Conservation (phyloP, 306 rosid genomes). For the Lupinus albus region DNA sequence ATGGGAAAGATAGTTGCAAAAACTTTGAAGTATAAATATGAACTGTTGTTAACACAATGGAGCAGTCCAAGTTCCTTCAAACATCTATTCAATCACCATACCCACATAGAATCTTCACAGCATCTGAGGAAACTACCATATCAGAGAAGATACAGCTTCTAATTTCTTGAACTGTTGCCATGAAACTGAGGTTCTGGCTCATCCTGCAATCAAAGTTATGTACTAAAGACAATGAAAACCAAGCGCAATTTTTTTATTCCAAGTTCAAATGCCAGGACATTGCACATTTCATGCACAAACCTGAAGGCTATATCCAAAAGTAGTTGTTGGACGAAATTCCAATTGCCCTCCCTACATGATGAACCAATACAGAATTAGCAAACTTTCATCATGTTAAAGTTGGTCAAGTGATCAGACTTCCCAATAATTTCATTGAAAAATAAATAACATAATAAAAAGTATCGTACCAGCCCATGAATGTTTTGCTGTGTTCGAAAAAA, state of each 20-base stretch:
- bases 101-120: slow-evolving; percentile 2
- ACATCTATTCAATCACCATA: slow-evolving; percentile 27
- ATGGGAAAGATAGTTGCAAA: slow-evolving; percentile 8
- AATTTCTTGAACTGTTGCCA: slow-evolving; percentile 72
- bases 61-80: slow-evolving; percentile 28
- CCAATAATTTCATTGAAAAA: not conserved
- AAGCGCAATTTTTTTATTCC: slow-evolving; percentile 29
- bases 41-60: slow-evolving; percentile 31
- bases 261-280: slow-evolving; percentile 12
- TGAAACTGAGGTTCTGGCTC: slow-evolving; percentile 71
- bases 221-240: slow-evolving; percentile 38
- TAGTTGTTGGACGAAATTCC: slow-evolving; percentile 70
- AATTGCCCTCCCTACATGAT: slow-evolving; percentile 68
- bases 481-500: slow-evolving; percentile 73
- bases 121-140: slow-evolving; percentile 29
- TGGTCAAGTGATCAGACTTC: not conserved
- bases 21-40: slow-evolving; percentile 20
- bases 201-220: slow-evolving; percentile 59
- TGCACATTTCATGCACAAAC: slow-evolving; percentile 48
- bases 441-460: slow-evolving; percentile 10
- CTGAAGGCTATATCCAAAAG: slow-evolving; percentile 78
- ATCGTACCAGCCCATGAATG: slow-evolving; percentile 82
- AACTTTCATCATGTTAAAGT: slow-evolving; percentile 10
- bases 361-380: slow-evolving; percentile 31
- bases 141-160: slow-evolving; percentile 35